A percentile compares a stretch with the other conserved stretches of the same genome.
phyloP scores from a whole-genome alignment of 2,329 filamentous ascomycete genomes.

The Alternaria arborescens region DNA sequence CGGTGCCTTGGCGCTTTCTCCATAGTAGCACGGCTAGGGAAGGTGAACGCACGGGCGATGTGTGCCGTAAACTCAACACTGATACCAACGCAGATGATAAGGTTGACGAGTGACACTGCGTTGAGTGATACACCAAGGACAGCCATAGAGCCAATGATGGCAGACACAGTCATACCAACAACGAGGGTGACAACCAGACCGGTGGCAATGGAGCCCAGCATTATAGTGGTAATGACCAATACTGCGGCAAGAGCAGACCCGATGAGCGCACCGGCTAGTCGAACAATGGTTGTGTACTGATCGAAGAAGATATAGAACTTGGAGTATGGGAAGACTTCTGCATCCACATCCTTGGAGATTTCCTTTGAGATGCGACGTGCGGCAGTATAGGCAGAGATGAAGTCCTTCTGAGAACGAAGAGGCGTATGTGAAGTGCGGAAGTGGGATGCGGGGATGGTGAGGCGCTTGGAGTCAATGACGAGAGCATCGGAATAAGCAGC shows the following conservation, averaged over 20 bases:
- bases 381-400: conserved; percentile 88
- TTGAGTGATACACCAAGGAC: conserved; percentile 89
- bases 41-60: conserved; percentile 94
- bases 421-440: conserved; percentile 92
- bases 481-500: conserved; percentile 88
- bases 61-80: conserved; percentile 97
- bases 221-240: conserved; percentile 77
- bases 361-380: conserved; percentile 86
- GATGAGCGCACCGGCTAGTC: conserved; percentile 79
- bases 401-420: conserved; percentile 86
- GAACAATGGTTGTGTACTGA: conserved; percentile 87
- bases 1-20: conserved; percentile 76
- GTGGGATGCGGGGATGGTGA: conserved; percentile 81
- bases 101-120: conserved; percentile 92
- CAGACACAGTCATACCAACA: conserved; percentile 90
- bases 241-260: conserved; percentile 87
- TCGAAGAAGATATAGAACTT: conserved; percentile 99
- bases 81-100: conserved; percentile 97
- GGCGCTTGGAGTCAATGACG: conserved; percentile 73
- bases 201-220: conserved; percentile 85
- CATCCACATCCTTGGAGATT: conserved; percentile 74
- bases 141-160: conserved; percentile 96
- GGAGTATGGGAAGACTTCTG: conserved; percentile 93
- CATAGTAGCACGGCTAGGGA: conserved; percentile 83
- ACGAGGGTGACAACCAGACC: conserved; percentile 84